Percentiles rank a stretch among this genome's conserved stretches.
Evolutionary conservation across 164 flowering plant species (phyloP).

Genomic region (Piper betle): DNA sequence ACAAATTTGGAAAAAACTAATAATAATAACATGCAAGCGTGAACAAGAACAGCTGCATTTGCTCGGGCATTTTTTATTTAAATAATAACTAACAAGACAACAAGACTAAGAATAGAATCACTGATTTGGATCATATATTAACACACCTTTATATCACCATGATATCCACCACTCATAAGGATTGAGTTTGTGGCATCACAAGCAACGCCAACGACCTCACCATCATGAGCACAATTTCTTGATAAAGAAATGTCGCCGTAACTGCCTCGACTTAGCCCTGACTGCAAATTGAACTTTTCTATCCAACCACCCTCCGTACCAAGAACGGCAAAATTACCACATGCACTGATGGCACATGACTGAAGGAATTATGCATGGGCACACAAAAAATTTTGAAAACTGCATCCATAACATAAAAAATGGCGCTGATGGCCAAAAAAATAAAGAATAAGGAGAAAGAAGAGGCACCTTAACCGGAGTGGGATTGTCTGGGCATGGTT

Average conservation of each 20-base stretch:
- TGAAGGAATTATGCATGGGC: slow-evolving; percentile 11
- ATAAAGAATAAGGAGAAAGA: neutral
- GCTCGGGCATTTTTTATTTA: neutral
- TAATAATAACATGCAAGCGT: neutral
- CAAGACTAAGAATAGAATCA: neutral
- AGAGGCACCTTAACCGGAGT: slow-evolving; percentile 63
- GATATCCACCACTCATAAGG: slow-evolving; percentile 85
- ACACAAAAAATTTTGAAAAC: no score
- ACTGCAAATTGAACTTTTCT: slow-evolving; percentile 92
- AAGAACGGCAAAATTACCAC: slow-evolving; percentile 88
- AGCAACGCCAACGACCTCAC: slow-evolving; percentile 83
- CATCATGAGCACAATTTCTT: slow-evolving; percentile 52
- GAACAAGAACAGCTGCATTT: no score
- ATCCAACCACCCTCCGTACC: slow-evolving; percentile 98
- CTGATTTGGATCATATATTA: neutral
- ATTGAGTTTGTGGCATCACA: slow-evolving; percentile 87
- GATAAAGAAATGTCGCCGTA: slow-evolving; percentile 47
- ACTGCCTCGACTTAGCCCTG: slow-evolving; percentile 89
- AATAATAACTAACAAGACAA: neutral
- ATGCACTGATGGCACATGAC: slow-evolving; percentile 87
- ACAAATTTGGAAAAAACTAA: neutral
- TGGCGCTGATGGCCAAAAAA: no score
- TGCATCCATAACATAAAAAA: no score
- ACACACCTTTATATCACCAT: slow-evolving; percentile 83
- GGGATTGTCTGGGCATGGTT: slow-evolving; percentile 53